Conservation (phyloP, 805 yeast genomes). For the Metschnikowia cerradonensis region DNA sequence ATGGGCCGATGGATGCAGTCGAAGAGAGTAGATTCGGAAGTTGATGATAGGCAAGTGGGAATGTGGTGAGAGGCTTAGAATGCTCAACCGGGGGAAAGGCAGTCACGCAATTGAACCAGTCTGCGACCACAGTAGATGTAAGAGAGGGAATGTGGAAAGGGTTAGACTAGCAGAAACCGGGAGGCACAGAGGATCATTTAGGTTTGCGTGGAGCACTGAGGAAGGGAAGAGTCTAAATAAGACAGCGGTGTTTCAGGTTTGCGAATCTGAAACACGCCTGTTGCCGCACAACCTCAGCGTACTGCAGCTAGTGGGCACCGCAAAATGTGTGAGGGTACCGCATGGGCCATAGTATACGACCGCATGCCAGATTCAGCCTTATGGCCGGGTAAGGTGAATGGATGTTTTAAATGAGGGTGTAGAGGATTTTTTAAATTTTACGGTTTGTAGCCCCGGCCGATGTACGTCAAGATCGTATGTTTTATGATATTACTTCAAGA, state of each 20-base stretch:
- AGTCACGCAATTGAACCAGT: not conserved
- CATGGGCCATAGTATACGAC: not conserved
- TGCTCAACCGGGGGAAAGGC: not conserved
- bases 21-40: not conserved
- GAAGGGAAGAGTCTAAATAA: conserved; percentile 11
- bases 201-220: conserved; percentile 2
- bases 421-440: no score
- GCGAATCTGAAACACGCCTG: conserved; percentile 15
- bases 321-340: conserved; percentile 8
- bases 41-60: not conserved
- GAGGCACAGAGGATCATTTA: not conserved
- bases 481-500: not conserved
- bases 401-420: no score
- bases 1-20: not conserved
- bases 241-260: conserved; percentile 14
- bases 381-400: no score
- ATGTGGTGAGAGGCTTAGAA: not conserved
- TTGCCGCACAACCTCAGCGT: conserved; percentile 9
- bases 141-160: not conserved
- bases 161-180: conserved; percentile 1
- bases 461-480: not conserved
- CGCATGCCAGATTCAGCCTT: not conserved
- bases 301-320: conserved; percentile 7
- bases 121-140: not conserved
- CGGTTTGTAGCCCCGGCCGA: not conserved